Evolutionary conservation across 306 rosid genomes (phyloP).

Genomic region (Cyclanthera cordifolia): DNA sequence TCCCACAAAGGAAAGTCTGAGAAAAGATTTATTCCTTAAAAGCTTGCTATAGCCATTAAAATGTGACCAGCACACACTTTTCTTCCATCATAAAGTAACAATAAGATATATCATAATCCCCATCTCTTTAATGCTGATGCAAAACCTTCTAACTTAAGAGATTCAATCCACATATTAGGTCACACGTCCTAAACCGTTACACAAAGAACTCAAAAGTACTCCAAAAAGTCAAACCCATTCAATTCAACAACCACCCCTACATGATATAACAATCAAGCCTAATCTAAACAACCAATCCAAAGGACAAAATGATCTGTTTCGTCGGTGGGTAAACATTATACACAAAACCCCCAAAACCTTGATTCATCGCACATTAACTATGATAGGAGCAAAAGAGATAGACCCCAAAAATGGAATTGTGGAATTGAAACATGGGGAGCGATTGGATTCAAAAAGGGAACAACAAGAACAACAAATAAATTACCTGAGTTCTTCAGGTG

Average conservation of each 20-base stretch:
- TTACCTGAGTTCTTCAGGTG: constrained; percentile 9
- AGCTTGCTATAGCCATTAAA: not conserved
- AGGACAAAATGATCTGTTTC: constrained; percentile 4
- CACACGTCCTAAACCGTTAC: constrained; percentile 2
- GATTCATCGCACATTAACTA: not conserved
- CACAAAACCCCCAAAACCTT: constrained; percentile 2
- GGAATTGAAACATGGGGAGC: not conserved
- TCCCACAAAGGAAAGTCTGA: not conserved
- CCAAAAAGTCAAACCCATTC: constrained; percentile 7
- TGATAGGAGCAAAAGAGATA: not conserved
- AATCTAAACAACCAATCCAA: not conserved
- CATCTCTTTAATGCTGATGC: not conserved
- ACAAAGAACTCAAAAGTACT: not conserved
- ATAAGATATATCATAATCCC: not conserved
- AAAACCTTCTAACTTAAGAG: not conserved
- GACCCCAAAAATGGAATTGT: constrained; percentile 4
- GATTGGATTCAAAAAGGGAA: constrained; percentile 7
- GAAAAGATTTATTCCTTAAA: not conserved
- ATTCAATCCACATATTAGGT: constrained; percentile 1
- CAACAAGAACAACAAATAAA: not conserved
- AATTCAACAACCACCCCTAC: not conserved
- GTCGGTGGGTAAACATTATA: not conserved
- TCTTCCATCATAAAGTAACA: not conserved
- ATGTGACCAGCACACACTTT: not conserved
- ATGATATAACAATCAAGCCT: not conserved